phyloP scores from a whole-genome alignment of 2,329 filamentous ascomycete species.

The Hymenoscyphus salicellus region DNA sequence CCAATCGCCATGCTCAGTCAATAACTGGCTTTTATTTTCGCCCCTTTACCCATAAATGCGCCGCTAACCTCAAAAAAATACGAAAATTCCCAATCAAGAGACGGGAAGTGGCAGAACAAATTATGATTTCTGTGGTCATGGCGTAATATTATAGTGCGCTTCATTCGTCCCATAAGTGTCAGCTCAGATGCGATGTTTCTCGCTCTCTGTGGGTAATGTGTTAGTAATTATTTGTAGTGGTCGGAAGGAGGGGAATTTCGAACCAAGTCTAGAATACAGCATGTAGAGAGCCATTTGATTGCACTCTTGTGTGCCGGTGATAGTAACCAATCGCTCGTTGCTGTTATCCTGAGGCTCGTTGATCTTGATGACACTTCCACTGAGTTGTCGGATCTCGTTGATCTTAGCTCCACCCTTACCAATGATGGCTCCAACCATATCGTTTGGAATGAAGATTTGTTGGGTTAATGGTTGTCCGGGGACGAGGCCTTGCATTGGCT shows the following conservation, averaged over 20 bases:
- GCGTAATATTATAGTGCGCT: neutral
- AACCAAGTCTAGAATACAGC: slow-evolving; percentile 95
- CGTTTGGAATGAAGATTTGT: slow-evolving; percentile 98
- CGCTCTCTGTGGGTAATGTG: slow-evolving; percentile 57
- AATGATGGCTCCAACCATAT: slow-evolving; percentile 99
- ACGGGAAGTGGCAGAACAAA: neutral
- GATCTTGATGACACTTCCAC: slow-evolving; percentile 98
- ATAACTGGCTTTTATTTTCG: neutral
- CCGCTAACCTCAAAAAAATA: neutral
- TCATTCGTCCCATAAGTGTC: neutral
- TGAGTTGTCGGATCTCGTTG: slow-evolving; percentile 96
- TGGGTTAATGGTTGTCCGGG: slow-evolving; percentile 87
- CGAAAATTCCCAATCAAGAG: neutral
- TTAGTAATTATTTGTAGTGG: slow-evolving; percentile 6
- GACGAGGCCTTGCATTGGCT: slow-evolving; percentile 71
- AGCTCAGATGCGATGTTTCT: slow-evolving; percentile 64
- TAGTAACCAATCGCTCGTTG: slow-evolving; percentile 95
- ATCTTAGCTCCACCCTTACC: slow-evolving; percentile 98
- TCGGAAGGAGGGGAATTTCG: slow-evolving; percentile 32
- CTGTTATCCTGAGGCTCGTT: slow-evolving; percentile 99
- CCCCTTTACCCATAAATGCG: neutral
- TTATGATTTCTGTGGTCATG: slow-evolving; percentile 1
- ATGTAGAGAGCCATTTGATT: slow-evolving; percentile 99
- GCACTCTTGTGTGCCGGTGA: slow-evolving; percentile 95
- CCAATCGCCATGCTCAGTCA: too few species aligned